These are phyloP conservation scores for Huntiella moniliformis DNA, from an alignment of 2,329 filamentous ascomycete genomes.

Conservation along the genomic window DNA sequence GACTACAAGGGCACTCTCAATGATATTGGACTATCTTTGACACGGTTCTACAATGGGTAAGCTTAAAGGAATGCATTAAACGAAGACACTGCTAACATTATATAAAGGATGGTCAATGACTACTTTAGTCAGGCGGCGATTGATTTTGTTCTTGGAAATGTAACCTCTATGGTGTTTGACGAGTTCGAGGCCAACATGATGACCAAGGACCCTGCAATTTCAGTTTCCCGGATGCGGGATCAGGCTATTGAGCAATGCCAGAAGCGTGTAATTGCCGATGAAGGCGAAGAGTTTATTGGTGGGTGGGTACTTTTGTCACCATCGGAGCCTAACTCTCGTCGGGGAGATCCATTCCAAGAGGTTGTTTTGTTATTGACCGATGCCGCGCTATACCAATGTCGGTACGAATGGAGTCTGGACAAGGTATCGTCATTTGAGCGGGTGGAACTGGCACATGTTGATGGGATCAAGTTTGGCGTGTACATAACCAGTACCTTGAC, in stretches of 20 bases:
- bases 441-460: slow-evolving; percentile 56
- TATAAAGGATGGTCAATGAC: slow-evolving; percentile 75
- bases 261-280: slow-evolving; percentile 67
- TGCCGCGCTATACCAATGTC: slow-evolving; percentile 67
- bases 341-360: slow-evolving; percentile 69
- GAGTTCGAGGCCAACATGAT: slow-evolving; percentile 92
- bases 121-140: slow-evolving; percentile 93
- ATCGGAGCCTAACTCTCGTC: slow-evolving; percentile 46
- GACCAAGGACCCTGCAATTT: slow-evolving; percentile 78
- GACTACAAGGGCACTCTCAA: slow-evolving; percentile 83
- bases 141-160: slow-evolving; percentile 81
- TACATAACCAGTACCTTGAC: slow-evolving; percentile 85
- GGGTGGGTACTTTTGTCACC: slow-evolving; percentile 83
- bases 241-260: slow-evolving; percentile 79
- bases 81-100: not conserved
- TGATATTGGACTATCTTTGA: slow-evolving; percentile 75
- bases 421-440: slow-evolving; percentile 87
- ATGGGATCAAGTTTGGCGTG: slow-evolving; percentile 56
- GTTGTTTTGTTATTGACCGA: slow-evolving; percentile 76
- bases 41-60: slow-evolving; percentile 50
- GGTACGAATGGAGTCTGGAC: slow-evolving; percentile 87
- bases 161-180: slow-evolving; percentile 67
- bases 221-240: slow-evolving; percentile 65
- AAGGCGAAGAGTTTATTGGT: slow-evolving; percentile 66
- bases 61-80: slow-evolving; percentile 14